phyloP scores from a whole-genome alignment of 306 rosid genomes.

The Cicer judaicum region DNA sequence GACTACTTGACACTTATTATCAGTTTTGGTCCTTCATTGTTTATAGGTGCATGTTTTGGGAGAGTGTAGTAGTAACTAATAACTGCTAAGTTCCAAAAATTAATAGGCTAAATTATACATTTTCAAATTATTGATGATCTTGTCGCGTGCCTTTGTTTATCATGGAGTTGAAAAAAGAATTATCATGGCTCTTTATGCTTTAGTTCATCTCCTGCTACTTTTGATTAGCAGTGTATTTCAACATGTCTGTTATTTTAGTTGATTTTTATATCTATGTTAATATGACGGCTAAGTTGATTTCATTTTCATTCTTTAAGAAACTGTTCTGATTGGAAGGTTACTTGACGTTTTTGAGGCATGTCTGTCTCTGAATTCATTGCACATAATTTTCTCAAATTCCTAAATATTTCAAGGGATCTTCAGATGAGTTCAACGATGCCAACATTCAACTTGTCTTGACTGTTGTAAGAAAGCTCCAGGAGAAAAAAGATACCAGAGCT shows the following conservation, averaged over 20 bases:
- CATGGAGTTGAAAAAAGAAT: not conserved
- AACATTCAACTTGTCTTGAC: constrained; percentile 91
- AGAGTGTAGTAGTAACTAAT: not conserved
- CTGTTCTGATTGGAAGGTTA: constrained; percentile 45
- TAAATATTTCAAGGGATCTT: constrained; percentile 97
- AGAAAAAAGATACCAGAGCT: constrained; percentile 68
- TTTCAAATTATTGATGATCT: constrained; percentile 24
- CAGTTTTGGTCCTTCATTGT: constrained; percentile 25
- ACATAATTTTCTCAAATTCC: constrained; percentile 82
- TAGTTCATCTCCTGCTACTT: constrained; percentile 9
- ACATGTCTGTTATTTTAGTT: not conserved
- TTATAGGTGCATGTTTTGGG: constrained; percentile 3
- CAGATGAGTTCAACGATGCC: constrained; percentile 99
- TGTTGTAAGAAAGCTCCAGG: constrained; percentile 82
- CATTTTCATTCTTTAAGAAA: constrained; percentile 42
- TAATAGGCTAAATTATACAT: not conserved
- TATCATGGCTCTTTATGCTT: constrained; percentile 6
- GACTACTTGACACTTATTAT: constrained; percentile 18
- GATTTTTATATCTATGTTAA: constrained; percentile 11
- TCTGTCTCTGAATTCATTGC: constrained; percentile 49
- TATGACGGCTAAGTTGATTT: constrained; percentile 30
- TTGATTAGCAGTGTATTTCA: not conserved
- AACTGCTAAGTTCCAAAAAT: constrained; percentile 8
- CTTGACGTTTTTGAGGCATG: constrained; percentile 49
- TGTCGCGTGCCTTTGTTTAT: constrained; percentile 14